Base-by-base conservation (phyloP, 208 protist species). In the Balamuthia mandrillaris region DNA sequence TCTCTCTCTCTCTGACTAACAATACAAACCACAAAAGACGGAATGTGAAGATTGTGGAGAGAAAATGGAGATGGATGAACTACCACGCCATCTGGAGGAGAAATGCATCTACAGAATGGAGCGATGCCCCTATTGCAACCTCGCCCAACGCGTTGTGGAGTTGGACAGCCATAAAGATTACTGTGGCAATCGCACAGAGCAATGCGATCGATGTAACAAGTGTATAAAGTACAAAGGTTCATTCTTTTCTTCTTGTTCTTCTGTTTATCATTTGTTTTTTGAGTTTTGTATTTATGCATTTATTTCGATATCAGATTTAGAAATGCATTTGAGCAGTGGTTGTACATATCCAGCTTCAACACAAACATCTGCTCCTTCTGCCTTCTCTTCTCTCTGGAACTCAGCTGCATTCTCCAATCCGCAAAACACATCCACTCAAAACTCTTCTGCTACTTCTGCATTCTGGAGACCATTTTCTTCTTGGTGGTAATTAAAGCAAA, bases 221-320 rank as follows among this genome's bases (percentile, higher is more conserved):
- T 78, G 68, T 47, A 78, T 78, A 41, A 78, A 58, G 68, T 78
- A 78, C 68, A 78, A 78, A 78, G 68, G 68, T 78, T 18, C 56
- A 9, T 49, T 24, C n/a, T n/a, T n/a, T n/a, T 37, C 33, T 37
- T 4, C 5, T 68, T 6, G 16, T 21, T 24, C 31, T n/a, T n/a
- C n/a, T n/a, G n/a, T n/a, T n/a, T n/a, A 7, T 7, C 7, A 16
- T 18, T 27, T n/a, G 52, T 60, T 60, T 18, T 18, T 60, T 18
- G 9, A 33, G 14, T 60, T n/a, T 60, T 16, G 52, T 60, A 33
- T 60, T n/a, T n/a, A n/a, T n/a, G n/a, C n/a, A n/a, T n/a, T n/a
- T n/a, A n/a, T n/a, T n/a, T n/a, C n/a, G n/a, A n/a, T n/a, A n/a
- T n/a, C n/a, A 77, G 68, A 78, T 37, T 31, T 78, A 14, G 27